These are phyloP conservation scores for Solanum chiquidenum DNA, from an alignment of 257 asterid genomes.

Conservation along the genomic window DNA sequence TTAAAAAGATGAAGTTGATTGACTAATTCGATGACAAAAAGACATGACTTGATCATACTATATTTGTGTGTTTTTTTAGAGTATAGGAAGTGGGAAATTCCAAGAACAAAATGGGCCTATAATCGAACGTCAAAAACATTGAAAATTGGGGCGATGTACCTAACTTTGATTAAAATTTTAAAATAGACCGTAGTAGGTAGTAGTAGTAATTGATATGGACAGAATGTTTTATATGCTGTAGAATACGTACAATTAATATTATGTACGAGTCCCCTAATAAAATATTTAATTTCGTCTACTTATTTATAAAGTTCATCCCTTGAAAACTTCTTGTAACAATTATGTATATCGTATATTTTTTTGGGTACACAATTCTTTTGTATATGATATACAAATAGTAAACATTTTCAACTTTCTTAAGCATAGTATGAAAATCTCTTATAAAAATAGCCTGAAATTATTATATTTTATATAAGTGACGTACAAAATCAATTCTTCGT, in stretches of 20 bases:
- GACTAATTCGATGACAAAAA: neutral
- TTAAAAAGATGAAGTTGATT: neutral
- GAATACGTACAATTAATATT: neutral
- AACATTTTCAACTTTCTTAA: too few relatives aligned
- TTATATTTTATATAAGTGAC: too few relatives aligned
- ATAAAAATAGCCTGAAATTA: too few relatives aligned
- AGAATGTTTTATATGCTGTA: neutral
- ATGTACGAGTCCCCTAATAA: neutral
- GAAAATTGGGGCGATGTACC: neutral
- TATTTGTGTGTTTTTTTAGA: neutral
- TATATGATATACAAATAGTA: too few relatives aligned
- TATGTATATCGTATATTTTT: too few relatives aligned
- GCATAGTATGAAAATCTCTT: too few relatives aligned
- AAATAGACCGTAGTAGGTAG: neutral
- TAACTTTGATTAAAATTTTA: neutral
- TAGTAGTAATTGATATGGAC: neutral
- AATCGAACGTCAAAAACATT: neutral
- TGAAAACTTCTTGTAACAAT: too few relatives aligned
- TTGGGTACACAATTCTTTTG: too few relatives aligned
- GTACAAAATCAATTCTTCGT: too few relatives aligned
- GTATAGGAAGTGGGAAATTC: neutral
- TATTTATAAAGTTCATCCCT: too few relatives aligned
- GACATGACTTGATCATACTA: neutral
- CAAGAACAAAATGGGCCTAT: neutral
- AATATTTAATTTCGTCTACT: too few relatives aligned